phyloP scores from a whole-genome alignment of 805 yeast species.

The Yarrowia alimentaria region DNA sequence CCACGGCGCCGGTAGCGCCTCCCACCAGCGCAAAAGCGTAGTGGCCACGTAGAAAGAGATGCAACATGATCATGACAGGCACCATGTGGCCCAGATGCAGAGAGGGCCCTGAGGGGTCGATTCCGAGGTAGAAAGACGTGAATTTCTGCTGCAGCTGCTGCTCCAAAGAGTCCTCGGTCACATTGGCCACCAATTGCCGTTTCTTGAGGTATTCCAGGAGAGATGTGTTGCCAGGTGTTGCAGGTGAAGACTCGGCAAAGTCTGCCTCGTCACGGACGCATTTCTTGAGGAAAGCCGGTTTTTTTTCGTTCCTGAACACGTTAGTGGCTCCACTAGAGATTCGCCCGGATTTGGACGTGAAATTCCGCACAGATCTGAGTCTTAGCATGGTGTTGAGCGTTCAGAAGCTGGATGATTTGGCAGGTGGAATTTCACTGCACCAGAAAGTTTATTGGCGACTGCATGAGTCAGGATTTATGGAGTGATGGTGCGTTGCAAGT shows the following conservation, averaged over 20 bases:
- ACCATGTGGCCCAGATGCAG: slow-evolving; percentile 87
- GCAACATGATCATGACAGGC: slow-evolving; percentile 81
- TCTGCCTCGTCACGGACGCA: slow-evolving; percentile 4
- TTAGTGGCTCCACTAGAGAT: neutral
- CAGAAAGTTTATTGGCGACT: too few relatives aligned
- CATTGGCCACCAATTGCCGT: slow-evolving; percentile 8
- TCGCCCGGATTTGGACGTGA: slow-evolving; percentile 25
- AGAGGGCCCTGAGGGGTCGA: slow-evolving; percentile 91
- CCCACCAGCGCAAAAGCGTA: slow-evolving; percentile 72
- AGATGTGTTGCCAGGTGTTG: too few relatives aligned
- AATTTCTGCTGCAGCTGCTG: slow-evolving; percentile 15
- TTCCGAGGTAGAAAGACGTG: slow-evolving; percentile 75
- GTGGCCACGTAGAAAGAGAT: slow-evolving; percentile 83
- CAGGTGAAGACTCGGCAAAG: neutral
- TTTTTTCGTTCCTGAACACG: slow-evolving; percentile 7
- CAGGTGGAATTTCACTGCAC: slow-evolving; percentile 17
- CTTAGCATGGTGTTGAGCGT: neutral
- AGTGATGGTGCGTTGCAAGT: too few relatives aligned
- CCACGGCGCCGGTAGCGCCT: slow-evolving; percentile 87
- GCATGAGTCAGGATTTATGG: too few relatives aligned
- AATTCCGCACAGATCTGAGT: slow-evolving; percentile 1
- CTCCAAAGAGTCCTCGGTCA: slow-evolving; percentile 13
- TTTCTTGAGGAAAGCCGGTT: slow-evolving; percentile 1
- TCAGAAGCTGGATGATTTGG: neutral
- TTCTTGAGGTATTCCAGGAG: slow-evolving; percentile 15